Evolutionary conservation across 768 basidiomycete species (phyloP).

Genomic region (Phlebiopsis flavidoalba): DNA sequence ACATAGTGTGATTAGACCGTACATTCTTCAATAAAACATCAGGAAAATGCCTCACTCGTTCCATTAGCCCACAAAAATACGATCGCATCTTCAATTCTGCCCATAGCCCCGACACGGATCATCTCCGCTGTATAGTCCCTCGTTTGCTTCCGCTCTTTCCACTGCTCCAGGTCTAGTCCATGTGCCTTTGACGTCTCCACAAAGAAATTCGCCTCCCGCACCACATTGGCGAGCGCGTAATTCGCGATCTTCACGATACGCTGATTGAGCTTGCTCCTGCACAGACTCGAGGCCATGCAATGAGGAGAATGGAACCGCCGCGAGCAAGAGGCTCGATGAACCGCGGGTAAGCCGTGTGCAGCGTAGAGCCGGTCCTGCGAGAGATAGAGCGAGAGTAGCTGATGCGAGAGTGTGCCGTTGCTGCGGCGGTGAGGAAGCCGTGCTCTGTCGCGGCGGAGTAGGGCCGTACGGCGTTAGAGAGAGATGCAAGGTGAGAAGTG

Average conservation of each 20-base stretch:
- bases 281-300: slow-evolving; percentile 26
- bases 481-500: slow-evolving; percentile 32
- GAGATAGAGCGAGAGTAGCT: slow-evolving; percentile 56
- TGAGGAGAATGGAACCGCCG: slow-evolving; percentile 48
- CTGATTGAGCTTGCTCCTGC: slow-evolving; percentile 33
- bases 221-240: slow-evolving; percentile 51
- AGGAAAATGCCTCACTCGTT: slow-evolving; percentile 47
- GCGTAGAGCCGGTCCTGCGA: slow-evolving; percentile 74
- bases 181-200: slow-evolving; percentile 40
- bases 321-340: slow-evolving; percentile 65
- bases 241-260: slow-evolving; percentile 44
- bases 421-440: slow-evolving; percentile 56
- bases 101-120: slow-evolving; percentile 42
- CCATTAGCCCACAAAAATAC: slow-evolving; percentile 80
- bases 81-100: slow-evolving; percentile 54
- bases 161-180: slow-evolving; percentile 40
- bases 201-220: slow-evolving; percentile 59
- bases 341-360: slow-evolving; percentile 62
- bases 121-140: slow-evolving; percentile 71
- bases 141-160: slow-evolving; percentile 55
- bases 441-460: slow-evolving; percentile 50
- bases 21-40: neutral
- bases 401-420: slow-evolving; percentile 39
- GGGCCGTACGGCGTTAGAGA: slow-evolving; percentile 27
- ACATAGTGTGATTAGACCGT: neutral